A percentile compares a stretch with the other conserved stretches of the same genome.
phyloP scores from a whole-genome alignment of 1,284 basidiomycete species.

The Malassezia equina region DNA sequence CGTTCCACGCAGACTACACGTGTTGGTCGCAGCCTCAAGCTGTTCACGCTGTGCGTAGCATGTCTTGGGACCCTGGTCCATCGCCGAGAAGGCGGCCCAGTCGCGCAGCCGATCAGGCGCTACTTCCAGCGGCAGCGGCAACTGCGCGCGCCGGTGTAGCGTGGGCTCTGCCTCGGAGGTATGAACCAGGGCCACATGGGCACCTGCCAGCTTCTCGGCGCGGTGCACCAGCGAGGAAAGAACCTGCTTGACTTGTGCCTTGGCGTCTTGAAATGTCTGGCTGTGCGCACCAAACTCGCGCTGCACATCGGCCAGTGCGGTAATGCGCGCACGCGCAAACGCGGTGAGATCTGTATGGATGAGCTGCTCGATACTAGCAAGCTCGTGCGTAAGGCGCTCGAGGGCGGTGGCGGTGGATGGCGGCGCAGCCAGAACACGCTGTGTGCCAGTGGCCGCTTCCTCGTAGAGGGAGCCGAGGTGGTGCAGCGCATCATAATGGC shows the following conservation, averaged over 20 bases:
- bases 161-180: background rate
- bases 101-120: background rate
- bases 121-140: background rate
- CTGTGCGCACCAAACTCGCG: conserved; percentile 8
- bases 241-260: conserved; percentile 3
- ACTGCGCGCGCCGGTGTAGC: background rate
- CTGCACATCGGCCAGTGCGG: conserved; percentile 1
- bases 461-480: conserved; percentile 7
- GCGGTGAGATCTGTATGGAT: background rate
- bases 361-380: background rate
- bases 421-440: background rate
- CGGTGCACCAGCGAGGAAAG: conserved; percentile 1
- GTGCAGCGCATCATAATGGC: background rate
- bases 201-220: background rate
- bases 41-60: conserved; percentile 8
- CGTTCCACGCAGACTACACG: conserved; percentile 35
- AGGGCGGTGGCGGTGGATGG: background rate
- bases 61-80: background rate
- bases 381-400: background rate
- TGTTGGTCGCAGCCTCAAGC: conserved; percentile 27
- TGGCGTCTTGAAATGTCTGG: conserved; percentile 1
- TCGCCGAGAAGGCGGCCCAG: background rate
- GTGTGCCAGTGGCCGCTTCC: background rate
- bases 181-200: conserved; percentile 5
- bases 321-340: conserved; percentile 1